phyloP scores from a whole-genome alignment of 2,329 filamentous ascomycete genomes.

The Trichothecium sympodiale region DNA sequence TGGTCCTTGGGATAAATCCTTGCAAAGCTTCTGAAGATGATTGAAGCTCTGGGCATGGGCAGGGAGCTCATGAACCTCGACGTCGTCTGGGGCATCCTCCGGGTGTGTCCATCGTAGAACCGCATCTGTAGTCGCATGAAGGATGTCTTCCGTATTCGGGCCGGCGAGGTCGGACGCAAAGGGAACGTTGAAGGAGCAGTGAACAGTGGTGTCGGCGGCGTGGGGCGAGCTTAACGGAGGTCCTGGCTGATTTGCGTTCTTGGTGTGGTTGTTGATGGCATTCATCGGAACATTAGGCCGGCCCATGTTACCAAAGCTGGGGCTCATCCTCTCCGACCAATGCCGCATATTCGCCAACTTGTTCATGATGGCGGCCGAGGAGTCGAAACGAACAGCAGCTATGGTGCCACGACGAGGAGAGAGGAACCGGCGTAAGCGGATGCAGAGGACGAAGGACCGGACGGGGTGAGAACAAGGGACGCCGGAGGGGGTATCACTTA shows the following conservation, averaged over 20 bases:
- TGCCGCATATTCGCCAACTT: conserved; percentile 63
- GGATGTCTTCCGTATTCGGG: conserved; percentile 86
- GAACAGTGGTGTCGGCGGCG: conserved; percentile 66
- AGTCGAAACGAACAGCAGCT: conserved; percentile 12
- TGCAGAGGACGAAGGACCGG: conserved; percentile 14
- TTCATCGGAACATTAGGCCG: conserved; percentile 44
- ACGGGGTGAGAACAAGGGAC: conserved; percentile 8
- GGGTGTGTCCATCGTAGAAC: conserved; percentile 90
- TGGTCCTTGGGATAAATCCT: conserved; percentile 61
- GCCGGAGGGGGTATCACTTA: conserved; percentile 7
- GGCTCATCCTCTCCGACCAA: conserved; percentile 60
- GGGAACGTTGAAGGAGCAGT: conserved; percentile 94
- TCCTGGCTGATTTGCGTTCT: conserved; percentile 39
- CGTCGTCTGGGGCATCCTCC: conserved; percentile 72
- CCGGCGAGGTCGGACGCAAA: conserved; percentile 88
- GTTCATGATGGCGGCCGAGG: conserved; percentile 44
- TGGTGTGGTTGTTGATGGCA: conserved; percentile 45
- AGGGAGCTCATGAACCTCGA: conserved; percentile 81
- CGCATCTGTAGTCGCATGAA: conserved; percentile 82
- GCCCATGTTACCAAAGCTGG: conserved; percentile 52
- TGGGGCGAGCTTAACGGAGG: conserved; percentile 56
- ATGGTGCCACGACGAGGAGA: conserved; percentile 27
- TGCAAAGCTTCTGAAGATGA: conserved; percentile 67
- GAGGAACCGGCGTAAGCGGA: conserved; percentile 28
- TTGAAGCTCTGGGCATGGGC: conserved; percentile 81